phyloP scores from a whole-genome alignment of 2,329 filamentous ascomycete genomes.

The Lomentospora prolificans region DNA sequence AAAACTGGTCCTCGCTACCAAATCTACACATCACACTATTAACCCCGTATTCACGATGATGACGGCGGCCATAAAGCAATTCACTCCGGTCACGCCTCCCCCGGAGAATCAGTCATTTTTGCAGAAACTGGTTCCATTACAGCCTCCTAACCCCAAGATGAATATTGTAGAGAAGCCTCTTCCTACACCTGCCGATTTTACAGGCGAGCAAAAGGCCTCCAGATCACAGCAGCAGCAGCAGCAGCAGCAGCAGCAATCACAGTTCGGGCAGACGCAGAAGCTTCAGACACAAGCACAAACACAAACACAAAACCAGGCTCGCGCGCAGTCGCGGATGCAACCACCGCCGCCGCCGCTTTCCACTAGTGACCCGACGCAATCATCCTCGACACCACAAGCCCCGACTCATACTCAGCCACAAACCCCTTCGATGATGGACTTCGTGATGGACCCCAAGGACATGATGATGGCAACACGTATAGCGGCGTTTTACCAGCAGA shows the following conservation, averaged over 20 bases:
- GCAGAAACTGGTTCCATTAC: conserved; percentile 10
- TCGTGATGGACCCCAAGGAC: conserved; percentile 29
- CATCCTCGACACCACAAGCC: background rate
- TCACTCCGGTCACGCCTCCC: conserved; percentile 28
- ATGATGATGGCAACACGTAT: conserved; percentile 36
- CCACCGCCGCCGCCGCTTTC: conserved; percentile 5
- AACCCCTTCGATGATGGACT: conserved; percentile 1
- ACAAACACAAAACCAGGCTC: background rate
- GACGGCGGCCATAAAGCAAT: conserved; percentile 13
- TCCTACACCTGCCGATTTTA: conserved; percentile 7
- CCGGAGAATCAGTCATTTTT: conserved; percentile 26
- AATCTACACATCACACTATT: background rate
- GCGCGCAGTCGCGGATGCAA: background rate
- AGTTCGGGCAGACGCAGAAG: background rate
- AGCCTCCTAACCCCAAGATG: conserved; percentile 11
- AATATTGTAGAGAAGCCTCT: conserved; percentile 14
- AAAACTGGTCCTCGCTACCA: background rate
- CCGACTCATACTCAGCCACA: conserved; percentile 8
- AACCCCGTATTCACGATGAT: conserved; percentile 1
- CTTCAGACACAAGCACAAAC: background rate
- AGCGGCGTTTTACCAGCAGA: conserved; percentile 37
- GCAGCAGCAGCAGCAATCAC: background rate
- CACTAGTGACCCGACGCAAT: background rate
- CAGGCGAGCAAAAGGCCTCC: background rate
- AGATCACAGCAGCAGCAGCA: background rate